Conservation (phyloP, 805 yeast species). For the Candida stauntonica region DNA sequence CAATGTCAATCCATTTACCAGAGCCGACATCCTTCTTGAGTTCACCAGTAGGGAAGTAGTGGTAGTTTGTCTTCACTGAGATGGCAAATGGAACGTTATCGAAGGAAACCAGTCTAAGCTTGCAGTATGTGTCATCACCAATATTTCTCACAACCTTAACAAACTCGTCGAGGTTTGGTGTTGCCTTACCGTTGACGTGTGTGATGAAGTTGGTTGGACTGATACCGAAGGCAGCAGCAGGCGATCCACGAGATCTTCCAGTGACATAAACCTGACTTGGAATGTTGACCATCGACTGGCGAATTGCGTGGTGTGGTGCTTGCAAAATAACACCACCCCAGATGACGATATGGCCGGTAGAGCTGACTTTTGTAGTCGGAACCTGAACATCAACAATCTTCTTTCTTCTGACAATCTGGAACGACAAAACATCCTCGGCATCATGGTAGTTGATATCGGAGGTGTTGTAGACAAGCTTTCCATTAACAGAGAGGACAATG, state of each 20-base stretch:
- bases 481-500: slow-evolving; percentile 68
- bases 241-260: slow-evolving; percentile 72
- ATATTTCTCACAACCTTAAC: slow-evolving; percentile 60
- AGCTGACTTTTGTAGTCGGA: slow-evolving; percentile 57
- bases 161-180: slow-evolving; percentile 67
- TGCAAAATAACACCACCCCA: slow-evolving; percentile 88
- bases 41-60: slow-evolving; percentile 77
- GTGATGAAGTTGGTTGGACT: slow-evolving; percentile 81
- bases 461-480: slow-evolving; percentile 55
- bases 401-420: slow-evolving; percentile 71
- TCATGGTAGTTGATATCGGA: slow-evolving; percentile 45
- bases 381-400: slow-evolving; percentile 56
- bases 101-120: slow-evolving; percentile 74
- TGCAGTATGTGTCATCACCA: slow-evolving; percentile 77
- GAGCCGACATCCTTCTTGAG: slow-evolving; percentile 43
- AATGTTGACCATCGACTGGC: slow-evolving; percentile 70
- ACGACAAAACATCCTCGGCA: slow-evolving; percentile 40
- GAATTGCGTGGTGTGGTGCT: slow-evolving; percentile 88
- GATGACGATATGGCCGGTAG: slow-evolving; percentile 61
- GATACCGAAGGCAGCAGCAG: slow-evolving; percentile 78
- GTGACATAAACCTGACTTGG: slow-evolving; percentile 87
- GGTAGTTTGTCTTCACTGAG: slow-evolving; percentile 81
- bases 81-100: slow-evolving; percentile 86
- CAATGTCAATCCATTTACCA: slow-evolving; percentile 52
- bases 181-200: slow-evolving; percentile 75